Conservation (phyloP, 108 stramenopile species). For the Pelagomonas calceolata region DNA sequence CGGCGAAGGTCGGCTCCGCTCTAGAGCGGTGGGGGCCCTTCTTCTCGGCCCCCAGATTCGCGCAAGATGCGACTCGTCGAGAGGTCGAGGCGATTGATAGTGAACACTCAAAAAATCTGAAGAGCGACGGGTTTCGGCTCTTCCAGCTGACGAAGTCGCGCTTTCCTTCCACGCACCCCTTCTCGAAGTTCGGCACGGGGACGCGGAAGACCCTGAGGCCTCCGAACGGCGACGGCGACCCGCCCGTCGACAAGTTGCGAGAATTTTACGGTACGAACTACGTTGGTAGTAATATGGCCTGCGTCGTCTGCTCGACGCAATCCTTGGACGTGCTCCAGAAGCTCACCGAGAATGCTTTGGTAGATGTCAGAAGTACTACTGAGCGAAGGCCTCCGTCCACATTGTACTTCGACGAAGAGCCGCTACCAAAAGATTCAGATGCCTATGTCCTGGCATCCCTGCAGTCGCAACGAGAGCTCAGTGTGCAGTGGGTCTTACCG, state of each 20-base stretch:
- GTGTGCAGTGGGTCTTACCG: neutral
- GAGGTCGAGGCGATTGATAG: slow-evolving; percentile 88
- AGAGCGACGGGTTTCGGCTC: slow-evolving; percentile 66
- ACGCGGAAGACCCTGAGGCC: slow-evolving; percentile 42
- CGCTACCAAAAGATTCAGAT: neutral
- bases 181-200: slow-evolving; percentile 83
- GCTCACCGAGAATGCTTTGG: slow-evolving; percentile 26
- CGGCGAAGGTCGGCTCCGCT: slow-evolving; percentile 56
- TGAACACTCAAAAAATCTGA: slow-evolving; percentile 85
- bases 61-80: slow-evolving; percentile 59
- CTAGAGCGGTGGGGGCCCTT: slow-evolving; percentile 75
- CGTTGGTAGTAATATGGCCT: slow-evolving; percentile 28
- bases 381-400: too few species aligned
- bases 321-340: slow-evolving; percentile 27
- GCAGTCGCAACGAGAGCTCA: neutral
- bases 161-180: slow-evolving; percentile 72
- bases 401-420: too few species aligned
- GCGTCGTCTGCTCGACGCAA: slow-evolving; percentile 23
- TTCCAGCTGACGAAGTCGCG: slow-evolving; percentile 75
- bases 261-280: slow-evolving; percentile 33
- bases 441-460: neutral
- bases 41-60: slow-evolving; percentile 77
- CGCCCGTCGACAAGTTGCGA: slow-evolving; percentile 14
- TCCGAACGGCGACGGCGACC: slow-evolving; percentile 4
- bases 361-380: neutral